A percentile compares a stretch with the other conserved stretches of the same genome.
Evolutionary conservation across 805 yeast species (phyloP).

Genomic region (Wickerhamomyces ciferrii): DNA sequence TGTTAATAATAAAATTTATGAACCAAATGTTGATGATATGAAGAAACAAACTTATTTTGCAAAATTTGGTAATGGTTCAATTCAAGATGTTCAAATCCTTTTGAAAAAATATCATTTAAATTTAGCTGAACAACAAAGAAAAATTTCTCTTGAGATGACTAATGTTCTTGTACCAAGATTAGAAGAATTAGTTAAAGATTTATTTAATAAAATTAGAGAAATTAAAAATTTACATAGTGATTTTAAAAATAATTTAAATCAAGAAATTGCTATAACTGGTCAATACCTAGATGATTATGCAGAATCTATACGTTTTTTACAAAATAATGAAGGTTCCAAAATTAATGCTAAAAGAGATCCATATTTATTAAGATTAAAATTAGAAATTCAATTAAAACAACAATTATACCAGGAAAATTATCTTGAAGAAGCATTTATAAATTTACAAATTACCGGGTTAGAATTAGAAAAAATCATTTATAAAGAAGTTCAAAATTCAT

Average conservation of each 20-base stretch:
- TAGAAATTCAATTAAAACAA: slow-evolving; percentile 72
- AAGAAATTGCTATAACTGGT: slow-evolving; percentile 67
- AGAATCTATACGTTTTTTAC: slow-evolving; percentile 54
- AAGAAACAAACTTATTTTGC: slow-evolving; percentile 50
- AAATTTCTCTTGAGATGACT: slow-evolving; percentile 50
- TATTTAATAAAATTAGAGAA: slow-evolving; percentile 78
- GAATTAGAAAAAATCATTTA: slow-evolving; percentile 85
- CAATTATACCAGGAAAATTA: slow-evolving; percentile 82
- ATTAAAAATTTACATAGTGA: slow-evolving; percentile 77
- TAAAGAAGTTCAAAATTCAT: slow-evolving; percentile 75
- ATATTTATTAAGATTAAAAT: slow-evolving; percentile 57
- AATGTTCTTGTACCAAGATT: slow-evolving; percentile 60
- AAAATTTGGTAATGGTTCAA: slow-evolving; percentile 67
- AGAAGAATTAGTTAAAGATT: slow-evolving; percentile 66
- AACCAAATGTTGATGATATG: slow-evolving; percentile 20
- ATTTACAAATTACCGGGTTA: slow-evolving; percentile 80
- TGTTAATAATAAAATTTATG: slow-evolving; percentile 28
- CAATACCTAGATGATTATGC: slow-evolving; percentile 46
- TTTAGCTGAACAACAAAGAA: slow-evolving; percentile 50
- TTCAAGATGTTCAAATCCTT: slow-evolving; percentile 76
- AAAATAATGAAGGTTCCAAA: slow-evolving; percentile 27
- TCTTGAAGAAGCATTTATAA: slow-evolving; percentile 81
- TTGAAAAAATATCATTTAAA: slow-evolving; percentile 65
- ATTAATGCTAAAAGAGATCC: slow-evolving; percentile 66
- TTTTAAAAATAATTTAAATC: slow-evolving; percentile 68